phyloP scores from a whole-genome alignment of 371 early-diverging fungal genomes.

The Rhizopus stolonifer region DNA sequence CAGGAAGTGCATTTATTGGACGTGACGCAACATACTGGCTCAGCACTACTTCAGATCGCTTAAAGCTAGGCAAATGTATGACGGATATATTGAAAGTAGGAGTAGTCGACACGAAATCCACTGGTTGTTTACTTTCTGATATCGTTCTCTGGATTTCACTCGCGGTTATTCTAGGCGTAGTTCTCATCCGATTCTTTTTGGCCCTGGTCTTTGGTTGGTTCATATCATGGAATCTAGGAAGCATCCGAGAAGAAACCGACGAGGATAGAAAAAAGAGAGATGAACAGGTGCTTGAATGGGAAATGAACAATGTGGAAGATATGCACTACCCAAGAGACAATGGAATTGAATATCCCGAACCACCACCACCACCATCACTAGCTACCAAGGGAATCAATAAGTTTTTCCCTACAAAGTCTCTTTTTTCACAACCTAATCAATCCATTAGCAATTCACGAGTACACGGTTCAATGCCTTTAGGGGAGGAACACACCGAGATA shows the following conservation, averaged over 20 bases:
- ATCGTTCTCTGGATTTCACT: conserved; percentile 76
- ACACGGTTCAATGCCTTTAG: not conserved
- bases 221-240: conserved; percentile 71
- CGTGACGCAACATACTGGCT: conserved; percentile 65
- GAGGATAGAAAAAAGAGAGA: conserved; percentile 54
- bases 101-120: conserved; percentile 69
- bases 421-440: conserved; percentile 41
- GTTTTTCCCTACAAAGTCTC: conserved; percentile 47
- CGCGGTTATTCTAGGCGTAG: conserved; percentile 76
- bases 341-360: conserved; percentile 24
- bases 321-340: conserved; percentile 49
- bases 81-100: conserved; percentile 74
- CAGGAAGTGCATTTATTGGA: conserved; percentile 55
- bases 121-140: conserved; percentile 80
- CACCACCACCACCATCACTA: conserved; percentile 2
- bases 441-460: conserved; percentile 4
- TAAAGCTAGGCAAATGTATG: conserved; percentile 64
- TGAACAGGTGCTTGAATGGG: conserved; percentile 63
- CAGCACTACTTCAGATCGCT: conserved; percentile 52
- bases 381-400: conserved; percentile 9
- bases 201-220: conserved; percentile 85
- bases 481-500: not conserved
- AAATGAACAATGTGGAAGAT: conserved; percentile 64
- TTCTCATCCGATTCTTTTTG: conserved; percentile 79
- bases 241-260: conserved; percentile 66